Evolutionary conservation across 2,329 filamentous ascomycete genomes (phyloP).

Genomic region (Ophiostoma novo-ulmi): DNA sequence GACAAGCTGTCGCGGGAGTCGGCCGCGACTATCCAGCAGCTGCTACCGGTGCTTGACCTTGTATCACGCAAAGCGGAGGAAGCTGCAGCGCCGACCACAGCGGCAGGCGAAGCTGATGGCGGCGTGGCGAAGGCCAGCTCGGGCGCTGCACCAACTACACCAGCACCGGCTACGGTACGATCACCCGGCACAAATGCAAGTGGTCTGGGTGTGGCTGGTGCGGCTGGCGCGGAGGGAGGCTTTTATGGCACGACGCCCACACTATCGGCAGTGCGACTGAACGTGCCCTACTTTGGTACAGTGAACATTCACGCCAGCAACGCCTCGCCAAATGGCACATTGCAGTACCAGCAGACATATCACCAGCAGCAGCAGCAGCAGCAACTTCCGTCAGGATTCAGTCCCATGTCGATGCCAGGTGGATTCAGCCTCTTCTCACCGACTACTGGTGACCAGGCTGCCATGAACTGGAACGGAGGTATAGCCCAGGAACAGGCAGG

Average conservation of each 20-base stretch:
- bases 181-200: neutral
- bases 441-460: neutral
- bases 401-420: neutral
- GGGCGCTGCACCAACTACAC: neutral
- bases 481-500: neutral
- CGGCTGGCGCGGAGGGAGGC: neutral
- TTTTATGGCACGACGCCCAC: neutral
- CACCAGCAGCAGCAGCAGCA: constrained; percentile 18
- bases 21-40: constrained; percentile 40
- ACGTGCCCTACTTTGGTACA: constrained; percentile 45
- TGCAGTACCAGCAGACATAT: neutral
- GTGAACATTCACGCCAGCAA: constrained; percentile 39
- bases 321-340: neutral
- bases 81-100: neutral
- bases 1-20: constrained; percentile 42
- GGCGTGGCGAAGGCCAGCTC: neutral
- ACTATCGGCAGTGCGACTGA: constrained; percentile 35
- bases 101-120: neutral
- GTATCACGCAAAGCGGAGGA: constrained; percentile 21
- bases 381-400: neutral
- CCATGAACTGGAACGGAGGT: constrained; percentile 15
- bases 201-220: neutral
- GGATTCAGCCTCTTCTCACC: neutral
- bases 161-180: neutral
- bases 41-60: constrained; percentile 41